Evolutionary conservation across 23 red algal species (phyloP), one percentile per base, ranked within the genome.

Genomic region (Chondrus crispus): DNA sequence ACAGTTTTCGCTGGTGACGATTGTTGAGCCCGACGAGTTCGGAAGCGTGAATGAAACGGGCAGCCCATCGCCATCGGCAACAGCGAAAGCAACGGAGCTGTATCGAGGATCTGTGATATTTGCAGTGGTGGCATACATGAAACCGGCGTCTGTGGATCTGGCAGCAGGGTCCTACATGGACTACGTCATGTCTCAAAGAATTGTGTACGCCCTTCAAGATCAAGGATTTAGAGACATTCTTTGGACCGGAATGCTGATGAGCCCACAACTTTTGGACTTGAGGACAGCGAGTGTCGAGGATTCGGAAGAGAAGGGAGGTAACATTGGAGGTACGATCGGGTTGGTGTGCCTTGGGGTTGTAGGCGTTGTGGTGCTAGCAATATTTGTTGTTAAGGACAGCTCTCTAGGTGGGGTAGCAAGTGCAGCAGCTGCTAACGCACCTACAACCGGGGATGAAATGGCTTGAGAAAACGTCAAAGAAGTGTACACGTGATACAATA

Each of bases 131-230:
- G 72, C 54, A 19, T 90, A 77, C 52, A 46, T 90, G 52, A 69
- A 81, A 30, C 72, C 86, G 13, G 64, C 80, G 12, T 90, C 86
- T 26, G 54, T 81, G 3, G 48, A 47, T 37, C 73, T 90, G 3
- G 43, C 60, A n/a, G 11, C 20, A 30, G 72, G 69, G 2, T 71
- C 86, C 33, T 90, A 90, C 43, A 38, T 80, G 5, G 60, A 90
- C 19, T 90, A 80, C 53, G 57, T 90, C 2, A 30, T 57, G 3
- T 80, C 72, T 41, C 86, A 90, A 50, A 79, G 80, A 29, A 81
- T 81, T 5, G 71, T 90, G 6, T 19, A 54, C 5, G 52, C 69
- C 1, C 40, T 90, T 14, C 62, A 28, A 11, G 68, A 43, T 10
- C 29, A 18, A 35, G 86, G 86, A 16, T n/a, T 51, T 46, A 46